phyloP scores from a whole-genome alignment of 2,329 filamentous ascomycete genomes.

The Knoxdaviesia proteae region DNA sequence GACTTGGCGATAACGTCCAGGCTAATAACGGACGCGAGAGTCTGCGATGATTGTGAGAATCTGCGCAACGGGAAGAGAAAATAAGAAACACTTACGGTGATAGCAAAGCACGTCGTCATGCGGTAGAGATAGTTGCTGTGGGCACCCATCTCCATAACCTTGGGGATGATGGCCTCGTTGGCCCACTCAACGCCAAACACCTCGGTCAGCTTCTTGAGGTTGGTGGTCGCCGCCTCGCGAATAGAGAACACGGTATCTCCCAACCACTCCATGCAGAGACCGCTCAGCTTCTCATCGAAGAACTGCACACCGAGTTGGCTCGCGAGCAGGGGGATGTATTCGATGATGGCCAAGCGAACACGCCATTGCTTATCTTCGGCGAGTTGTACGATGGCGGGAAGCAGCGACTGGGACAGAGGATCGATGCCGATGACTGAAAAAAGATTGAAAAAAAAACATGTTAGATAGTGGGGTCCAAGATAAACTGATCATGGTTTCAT shows the following conservation, averaged over 20 bases:
- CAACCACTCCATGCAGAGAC: conserved; percentile 94
- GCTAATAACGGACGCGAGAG: conserved; percentile 77
- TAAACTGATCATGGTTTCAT: background rate
- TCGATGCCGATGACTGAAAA: conserved; percentile 83
- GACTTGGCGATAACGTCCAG: conserved; percentile 83
- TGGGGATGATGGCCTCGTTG: conserved; percentile 88
- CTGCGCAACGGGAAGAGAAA: conserved; percentile 4
- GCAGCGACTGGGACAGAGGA: conserved; percentile 81
- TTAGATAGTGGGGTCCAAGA: conserved; percentile 5
- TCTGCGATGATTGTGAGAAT: conserved; percentile 32
- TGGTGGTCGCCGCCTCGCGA: conserved; percentile 88
- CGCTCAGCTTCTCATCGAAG: conserved; percentile 93
- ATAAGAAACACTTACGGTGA: conserved; percentile 51
- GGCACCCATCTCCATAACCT: conserved; percentile 95
- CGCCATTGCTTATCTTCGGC: conserved; percentile 99
- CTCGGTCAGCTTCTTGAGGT: conserved; percentile 94
- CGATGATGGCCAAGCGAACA: conserved; percentile 91
- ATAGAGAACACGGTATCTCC: conserved; percentile 98
- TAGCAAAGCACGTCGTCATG: conserved; percentile 99
- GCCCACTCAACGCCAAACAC: conserved; percentile 98
- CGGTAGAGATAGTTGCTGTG: conserved; percentile 98
- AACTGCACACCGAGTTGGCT: conserved; percentile 92
- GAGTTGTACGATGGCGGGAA: conserved; percentile 90
- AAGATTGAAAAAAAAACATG: background rate
- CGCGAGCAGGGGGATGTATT: conserved; percentile 92